Evolutionary conservation across 2,329 filamentous ascomycete species (phyloP).

Genomic region (Dendryphion nanum): DNA sequence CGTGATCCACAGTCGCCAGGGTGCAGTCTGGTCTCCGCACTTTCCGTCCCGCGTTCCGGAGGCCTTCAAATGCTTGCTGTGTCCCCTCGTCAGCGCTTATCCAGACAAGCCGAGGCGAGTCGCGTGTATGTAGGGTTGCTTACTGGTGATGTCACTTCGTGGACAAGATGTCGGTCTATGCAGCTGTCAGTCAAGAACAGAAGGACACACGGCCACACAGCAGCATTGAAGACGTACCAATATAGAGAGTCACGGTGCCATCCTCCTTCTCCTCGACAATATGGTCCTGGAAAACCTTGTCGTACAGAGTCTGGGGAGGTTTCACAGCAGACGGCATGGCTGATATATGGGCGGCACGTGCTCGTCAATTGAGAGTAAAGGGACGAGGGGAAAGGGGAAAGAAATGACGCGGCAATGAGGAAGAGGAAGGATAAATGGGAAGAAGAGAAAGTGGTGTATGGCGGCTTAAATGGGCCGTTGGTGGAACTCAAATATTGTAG

Average conservation of each 20-base stretch:
- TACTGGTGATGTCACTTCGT: slow-evolving; percentile 97
- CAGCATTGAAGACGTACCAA: slow-evolving; percentile 62
- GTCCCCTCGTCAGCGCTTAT: slow-evolving; percentile 14
- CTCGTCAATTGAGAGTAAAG: background rate
- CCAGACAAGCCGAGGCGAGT: background rate
- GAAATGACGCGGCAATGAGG: background rate
- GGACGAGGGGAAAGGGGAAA: background rate
- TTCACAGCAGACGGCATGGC: slow-evolving; percentile 74
- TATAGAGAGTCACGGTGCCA: slow-evolving; percentile 89
- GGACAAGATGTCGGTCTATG: slow-evolving; percentile 87
- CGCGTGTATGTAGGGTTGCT: slow-evolving; percentile 31
- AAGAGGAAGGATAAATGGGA: slow-evolving; percentile 1
- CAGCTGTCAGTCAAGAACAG: slow-evolving; percentile 19
- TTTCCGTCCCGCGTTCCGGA: slow-evolving; percentile 81
- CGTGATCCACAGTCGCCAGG: slow-evolving; percentile 92
- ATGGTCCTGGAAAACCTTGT: slow-evolving; percentile 95
- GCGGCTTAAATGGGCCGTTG: slow-evolving; percentile 20
- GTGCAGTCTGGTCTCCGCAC: slow-evolving; percentile 96
- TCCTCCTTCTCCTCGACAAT: slow-evolving; percentile 94
- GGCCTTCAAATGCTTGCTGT: slow-evolving; percentile 94
- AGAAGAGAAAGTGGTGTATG: too few species aligned
- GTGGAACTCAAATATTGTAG: slow-evolving; percentile 21
- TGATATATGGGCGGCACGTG: background rate
- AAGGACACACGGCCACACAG: background rate
- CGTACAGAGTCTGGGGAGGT: slow-evolving; percentile 83